Base-by-base conservation (phyloP, 208 protist genomes). In the Trichomonas vaginalis region DNA sequence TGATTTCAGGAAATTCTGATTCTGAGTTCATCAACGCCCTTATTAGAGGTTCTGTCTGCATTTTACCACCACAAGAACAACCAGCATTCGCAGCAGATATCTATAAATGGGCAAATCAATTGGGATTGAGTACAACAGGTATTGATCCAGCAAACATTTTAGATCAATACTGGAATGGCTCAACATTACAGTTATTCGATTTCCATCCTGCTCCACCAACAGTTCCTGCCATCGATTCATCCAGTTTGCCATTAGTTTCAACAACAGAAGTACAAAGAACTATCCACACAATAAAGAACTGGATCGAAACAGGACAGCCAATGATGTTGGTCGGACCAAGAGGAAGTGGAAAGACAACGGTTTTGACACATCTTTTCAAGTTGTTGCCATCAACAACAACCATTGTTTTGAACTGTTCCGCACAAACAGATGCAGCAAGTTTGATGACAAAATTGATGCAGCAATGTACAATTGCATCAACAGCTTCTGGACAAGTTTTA, bases 211-310 rank as follows among this genome's bases (percentile, higher is more conserved):
- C 46, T 14, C 45, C 40, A 51, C 27, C 45, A 15, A n/a, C 40
- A 51, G 12, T 92, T 35, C 86, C 86, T 15, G 2, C 9, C 90
- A 98, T 95, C 99, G 98, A 98, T 39, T 35, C 17, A 42, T 51
- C 46, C 0, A n/a, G 45, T 27, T 47, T 92, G 37, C 86, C 88
- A n/a, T 46, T 92, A 42, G 97, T 99, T 37, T 48, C 96, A 21
- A 99, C 98, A 45, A 97, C 98, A 51, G 98, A 99, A 56, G 98
- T 98, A 96, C 98, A 99, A 96, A 97, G 98, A 32, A 97, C 97
- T 83, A 95, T 98, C 49, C 97, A 97, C 56, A 97, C 98, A 87
- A 97, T 99, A 96, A 90, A 96, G 95, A 98, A 98, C 96, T 99
- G 98, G 98, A 97, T 98, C 92, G 88, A 96, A 46, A 96, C 97